A percentile compares a stretch with the other conserved stretches of the same genome.
phyloP scores from a whole-genome alignment of 2,329 filamentous ascomycete species.

The Lecanosticta acicola region DNA sequence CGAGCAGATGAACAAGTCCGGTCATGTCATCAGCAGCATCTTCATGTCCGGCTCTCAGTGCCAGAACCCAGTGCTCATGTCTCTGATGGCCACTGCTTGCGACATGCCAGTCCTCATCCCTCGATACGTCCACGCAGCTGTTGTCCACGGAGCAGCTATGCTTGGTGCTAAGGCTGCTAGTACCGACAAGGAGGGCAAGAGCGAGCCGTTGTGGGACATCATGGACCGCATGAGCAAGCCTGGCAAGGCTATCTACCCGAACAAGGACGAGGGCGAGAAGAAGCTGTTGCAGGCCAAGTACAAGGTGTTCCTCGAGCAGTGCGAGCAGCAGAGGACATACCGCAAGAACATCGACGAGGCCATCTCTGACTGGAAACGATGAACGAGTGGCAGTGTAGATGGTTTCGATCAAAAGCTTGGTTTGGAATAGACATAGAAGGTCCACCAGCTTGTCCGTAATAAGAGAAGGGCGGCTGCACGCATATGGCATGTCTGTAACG shows the following conservation, averaged over 20 bases:
- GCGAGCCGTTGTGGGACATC: slow-evolving; percentile 87
- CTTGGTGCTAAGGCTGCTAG: slow-evolving; percentile 94
- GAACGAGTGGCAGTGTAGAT: not conserved
- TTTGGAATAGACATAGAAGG: not conserved
- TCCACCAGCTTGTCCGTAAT: not conserved
- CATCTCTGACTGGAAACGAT: slow-evolving; percentile 32
- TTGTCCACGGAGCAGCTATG: slow-evolving; percentile 98
- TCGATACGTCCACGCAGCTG: slow-evolving; percentile 87
- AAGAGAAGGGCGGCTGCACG: not conserved
- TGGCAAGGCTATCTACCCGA: slow-evolving; percentile 74
- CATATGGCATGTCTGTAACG: too few species aligned
- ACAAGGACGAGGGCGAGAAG: slow-evolving; percentile 66
- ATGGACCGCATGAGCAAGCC: slow-evolving; percentile 98
- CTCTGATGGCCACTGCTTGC: slow-evolving; percentile 83
- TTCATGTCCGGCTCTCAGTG: slow-evolving; percentile 99
- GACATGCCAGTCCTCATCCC: slow-evolving; percentile 91
- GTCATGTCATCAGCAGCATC: slow-evolving; percentile 82
- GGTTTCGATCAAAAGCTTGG: not conserved
- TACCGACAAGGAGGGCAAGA: slow-evolving; percentile 67
- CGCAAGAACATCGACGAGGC: slow-evolving; percentile 67
- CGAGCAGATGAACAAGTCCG: slow-evolving; percentile 83
- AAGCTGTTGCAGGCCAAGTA: slow-evolving; percentile 83
- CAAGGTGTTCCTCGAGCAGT: slow-evolving; percentile 91
- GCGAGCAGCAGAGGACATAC: slow-evolving; percentile 76
- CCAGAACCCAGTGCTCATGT: slow-evolving; percentile 89